Evolutionary conservation across 805 yeast species (phyloP), one percentile per base, ranked within the genome.

Genomic region (Hanseniaspora jakobsenii): DNA sequence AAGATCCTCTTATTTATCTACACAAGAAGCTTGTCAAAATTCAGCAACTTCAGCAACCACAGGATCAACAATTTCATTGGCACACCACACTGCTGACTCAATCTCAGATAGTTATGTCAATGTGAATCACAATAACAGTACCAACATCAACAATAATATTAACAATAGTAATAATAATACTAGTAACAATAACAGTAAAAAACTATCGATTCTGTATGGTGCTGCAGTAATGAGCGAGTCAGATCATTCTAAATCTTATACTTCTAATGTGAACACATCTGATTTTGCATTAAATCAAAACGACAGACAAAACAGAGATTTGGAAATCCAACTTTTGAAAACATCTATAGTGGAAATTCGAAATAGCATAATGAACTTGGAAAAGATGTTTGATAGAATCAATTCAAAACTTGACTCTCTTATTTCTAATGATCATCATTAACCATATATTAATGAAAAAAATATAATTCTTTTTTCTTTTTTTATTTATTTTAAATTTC

Each of bases 191-290:
- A 19, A 17, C 28, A 31, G 23, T 24, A 38, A 45, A 24, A 32
- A 36, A 14, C 16, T 41, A 16, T 41, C 45, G 13, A 34, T 41
- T 9, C 13, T 41, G 16, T 41, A 41, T 26, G 45, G 45, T 2
- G 45, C 45, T n/a, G 38, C 39, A 9, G 34, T 41, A 30, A 29
- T 36, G 39, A 36, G 24, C 12, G 37, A 42, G 16, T 35, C 27
- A n/a, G 24, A 14, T 5, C 8, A 32, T 9, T 17, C 10, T 24
- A 36, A 6, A 14, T 13, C 8, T 36, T 23, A 36, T 14, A 12
- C 14, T 34, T 14, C 14, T 6, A 29, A 31, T 12, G 4, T 9
- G 34, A 17, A 31, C 9, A 6, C 6, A 6, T 17, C 10, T 17
- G 8, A 6, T 17, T 6, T n/a, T n/a, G n/a, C n/a, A n/a, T n/a